Evolutionary conservation across 768 basidiomycete genomes (phyloP).

Genomic region (Trametes elegans): DNA sequence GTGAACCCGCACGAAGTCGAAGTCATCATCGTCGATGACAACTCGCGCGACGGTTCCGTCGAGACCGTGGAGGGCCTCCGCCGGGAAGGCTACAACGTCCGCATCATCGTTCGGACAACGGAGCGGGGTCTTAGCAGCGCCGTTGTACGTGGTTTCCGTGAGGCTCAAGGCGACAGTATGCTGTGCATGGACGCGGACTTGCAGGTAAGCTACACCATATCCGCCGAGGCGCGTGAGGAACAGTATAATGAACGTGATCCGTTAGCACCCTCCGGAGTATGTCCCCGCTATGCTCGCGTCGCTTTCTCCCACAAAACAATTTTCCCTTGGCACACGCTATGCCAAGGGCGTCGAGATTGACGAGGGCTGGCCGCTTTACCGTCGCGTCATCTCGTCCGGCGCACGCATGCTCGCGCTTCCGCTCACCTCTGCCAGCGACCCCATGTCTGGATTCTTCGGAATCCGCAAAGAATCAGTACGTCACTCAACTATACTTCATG

Average conservation of each 20-base stretch:
- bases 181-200: constrained; percentile 33
- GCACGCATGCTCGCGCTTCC: constrained; percentile 30
- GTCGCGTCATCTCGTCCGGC: constrained; percentile 30
- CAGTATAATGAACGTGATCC: neutral
- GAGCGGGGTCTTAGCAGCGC: constrained; percentile 31
- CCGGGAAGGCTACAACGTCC: constrained; percentile 31
- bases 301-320: constrained; percentile 23
- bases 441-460: constrained; percentile 33
- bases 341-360: constrained; percentile 28
- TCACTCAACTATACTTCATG: neutral
- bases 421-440: constrained; percentile 31
- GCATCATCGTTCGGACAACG: constrained; percentile 31
- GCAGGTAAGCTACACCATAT: constrained; percentile 22
- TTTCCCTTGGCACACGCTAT: constrained; percentile 31
- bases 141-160: constrained; percentile 31
- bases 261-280: constrained; percentile 31
- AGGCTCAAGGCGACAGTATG: constrained; percentile 31
- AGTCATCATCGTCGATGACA: constrained; percentile 32
- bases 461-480: constrained; percentile 29
- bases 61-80: constrained; percentile 27
- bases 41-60: constrained; percentile 30
- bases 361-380: constrained; percentile 32
- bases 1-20: constrained; percentile 26
- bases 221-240: neutral
- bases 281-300: constrained; percentile 29